Base-by-base conservation (phyloP, 2,329 filamentous ascomycete genomes). In the Hortaea werneckii region DNA sequence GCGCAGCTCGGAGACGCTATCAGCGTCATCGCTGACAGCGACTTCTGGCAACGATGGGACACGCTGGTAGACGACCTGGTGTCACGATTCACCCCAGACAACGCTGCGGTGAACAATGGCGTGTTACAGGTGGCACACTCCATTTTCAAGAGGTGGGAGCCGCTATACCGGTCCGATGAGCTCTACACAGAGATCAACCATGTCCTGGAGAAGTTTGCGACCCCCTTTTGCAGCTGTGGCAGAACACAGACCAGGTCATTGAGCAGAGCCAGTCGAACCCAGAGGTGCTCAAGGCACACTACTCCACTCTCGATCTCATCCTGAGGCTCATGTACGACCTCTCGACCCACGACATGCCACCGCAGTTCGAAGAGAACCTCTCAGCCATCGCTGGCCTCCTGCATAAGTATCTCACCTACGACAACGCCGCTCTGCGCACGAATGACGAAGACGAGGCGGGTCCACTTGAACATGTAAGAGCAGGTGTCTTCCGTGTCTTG, bases 61-160 rank as follows among this genome's bases (percentile, higher is more conserved):
- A 95, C 89, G n/a, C 75, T 98, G 49, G 89, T 94, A 44, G 79
- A 85, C 71, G 89, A 98, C 66, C 81, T 98, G 48, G 88, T 95
- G 55, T 86, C 83, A 41, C 82, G 89, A 41, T 78, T 98, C 52
- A 90, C 87, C 3, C 75, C 83, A 9, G 81, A 84, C 56, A 85
- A 96, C 64, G 80, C 83, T 49, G 82, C 83, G 54, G 76, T 88
- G 64, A 98, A 96, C 67, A 87, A 89, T 58, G 94, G 92, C 54
- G 92, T 98, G 12, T 74, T 98, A 50, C 88, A 95, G 68, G 92
- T 98, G 39, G 94, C 94, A 56, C 92, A 98, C 69, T 96, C 92
- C 41, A 96, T 98, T 58, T 98, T 96, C 70, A 86, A 85, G 64
- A 77, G 92, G 65, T 98, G 92, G 92, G 79, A 92, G 54, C 94